Base-by-base conservation (phyloP, 768 basidiomycete genomes). In the Lentinula aciculospora region DNA sequence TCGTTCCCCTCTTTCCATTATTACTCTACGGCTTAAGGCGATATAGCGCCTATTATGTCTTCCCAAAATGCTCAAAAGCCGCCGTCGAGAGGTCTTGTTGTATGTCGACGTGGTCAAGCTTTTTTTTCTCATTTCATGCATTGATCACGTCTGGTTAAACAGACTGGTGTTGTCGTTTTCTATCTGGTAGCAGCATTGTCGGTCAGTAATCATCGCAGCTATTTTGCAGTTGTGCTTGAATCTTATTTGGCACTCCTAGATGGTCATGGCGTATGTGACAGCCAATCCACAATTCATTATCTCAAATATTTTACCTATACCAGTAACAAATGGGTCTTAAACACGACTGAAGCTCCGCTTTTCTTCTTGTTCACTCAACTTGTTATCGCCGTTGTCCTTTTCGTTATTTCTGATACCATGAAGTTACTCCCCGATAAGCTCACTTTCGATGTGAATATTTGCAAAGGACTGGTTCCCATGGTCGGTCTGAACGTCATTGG, bases 111-210 rank as follows among this genome's bases (percentile, higher is more conserved):
- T 49, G 32, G 29, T 17, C 48, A 28, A 56, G 9, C 21, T 60
- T 58, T 28, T 15, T 23, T 39, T 8, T 21, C n/a, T n/a, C n/a
- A n/a, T 36, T 7, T 42, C 19, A 15, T n/a, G 46, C 17, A 32
- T 53, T 63, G 28, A 67, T 47, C 1, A 12, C 34, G 7, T 7
- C 53, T 56, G 32, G 23, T 37, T 23, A n/a, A 39, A 54, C 62
- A 92, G 91, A 80, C 72, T 36, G 86, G 81, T 45, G 90, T 91
- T 7, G 89, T 94, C 7, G 67, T 79, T 12, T 95, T 95, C 72
- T 95, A 95, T 68, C 82, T 95, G 57, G 81, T 93, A n/a, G 92
- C 92, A 56, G 92, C 92, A 23, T 72, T 94, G 58, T 80, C 89
- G 67, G 92, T 94, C 72, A 64, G 92, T 84, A 32, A 40, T 19